A percentile compares a stretch with the other conserved stretches of the same genome.
These are phyloP conservation scores for Pythium volutum DNA, from an alignment of 352 stramenopile species.

Conservation along the genomic window DNA sequence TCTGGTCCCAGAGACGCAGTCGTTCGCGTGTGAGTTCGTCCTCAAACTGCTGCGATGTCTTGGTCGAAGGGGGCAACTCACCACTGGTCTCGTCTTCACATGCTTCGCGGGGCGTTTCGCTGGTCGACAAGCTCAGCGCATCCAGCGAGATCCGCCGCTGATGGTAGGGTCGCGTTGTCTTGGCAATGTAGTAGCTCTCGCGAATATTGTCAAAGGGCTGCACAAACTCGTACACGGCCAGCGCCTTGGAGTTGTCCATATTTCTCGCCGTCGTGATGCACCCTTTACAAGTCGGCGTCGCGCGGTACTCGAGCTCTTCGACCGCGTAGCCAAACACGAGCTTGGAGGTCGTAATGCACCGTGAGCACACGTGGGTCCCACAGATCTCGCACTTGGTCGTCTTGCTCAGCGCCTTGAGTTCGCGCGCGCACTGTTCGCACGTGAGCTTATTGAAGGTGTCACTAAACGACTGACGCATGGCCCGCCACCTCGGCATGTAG, in stretches of 20 bases:
- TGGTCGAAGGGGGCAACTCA: too few species aligned
- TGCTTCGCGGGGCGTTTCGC: too few species aligned
- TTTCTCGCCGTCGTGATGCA: conserved; percentile 7
- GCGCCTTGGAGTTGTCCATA: not conserved
- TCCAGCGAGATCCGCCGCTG: not conserved
- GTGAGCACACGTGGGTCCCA: not conserved
- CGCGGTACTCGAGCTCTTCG: not conserved
- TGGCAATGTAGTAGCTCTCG: not conserved
- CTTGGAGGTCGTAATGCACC: conserved; percentile 12
- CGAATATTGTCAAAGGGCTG: conserved; percentile 5
- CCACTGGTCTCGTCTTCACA: too few species aligned
- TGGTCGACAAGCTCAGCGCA: too few species aligned
- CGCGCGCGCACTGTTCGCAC: conserved; percentile 5
- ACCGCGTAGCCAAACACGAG: conserved; percentile 3
- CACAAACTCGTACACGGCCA: conserved; percentile 19
- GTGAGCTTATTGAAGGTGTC: not conserved
- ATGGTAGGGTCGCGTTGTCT: too few species aligned
- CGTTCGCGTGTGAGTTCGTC: not conserved
- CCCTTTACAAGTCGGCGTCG: not conserved
- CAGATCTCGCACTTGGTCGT: conserved; percentile 7
- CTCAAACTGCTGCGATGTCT: not conserved
- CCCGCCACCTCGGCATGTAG: not conserved
- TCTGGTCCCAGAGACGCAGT: conserved; percentile 6
- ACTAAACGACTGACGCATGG: conserved; percentile 3
- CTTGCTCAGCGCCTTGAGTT: not conserved